Conservation (phyloP, 1,284 basidiomycete genomes). For the Trichosporon faecale region DNA sequence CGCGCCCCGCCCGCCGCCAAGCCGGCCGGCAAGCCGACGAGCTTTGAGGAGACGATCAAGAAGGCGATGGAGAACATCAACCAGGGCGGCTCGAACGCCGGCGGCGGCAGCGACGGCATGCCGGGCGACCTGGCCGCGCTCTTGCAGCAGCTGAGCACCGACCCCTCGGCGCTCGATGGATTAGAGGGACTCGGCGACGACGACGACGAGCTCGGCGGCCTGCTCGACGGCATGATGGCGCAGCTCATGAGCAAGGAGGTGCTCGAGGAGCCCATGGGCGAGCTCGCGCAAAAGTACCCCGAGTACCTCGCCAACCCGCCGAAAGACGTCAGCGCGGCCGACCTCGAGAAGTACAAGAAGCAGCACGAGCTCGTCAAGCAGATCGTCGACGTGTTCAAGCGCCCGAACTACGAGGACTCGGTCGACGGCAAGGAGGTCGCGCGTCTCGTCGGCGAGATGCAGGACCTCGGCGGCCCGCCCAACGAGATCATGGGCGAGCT, state of each 20-base stretch:
- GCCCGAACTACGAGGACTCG: slow-evolving; percentile 63
- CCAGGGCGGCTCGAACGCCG: slow-evolving; percentile 49
- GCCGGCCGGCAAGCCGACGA: slow-evolving; percentile 41
- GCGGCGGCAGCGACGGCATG: slow-evolving; percentile 32
- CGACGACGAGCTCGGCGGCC: slow-evolving; percentile 67
- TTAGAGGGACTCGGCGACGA: slow-evolving; percentile 47
- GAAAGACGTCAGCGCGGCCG: slow-evolving; percentile 60
- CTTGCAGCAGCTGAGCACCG: slow-evolving; percentile 48
- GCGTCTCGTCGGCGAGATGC: slow-evolving; percentile 44
- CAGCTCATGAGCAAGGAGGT: slow-evolving; percentile 93
- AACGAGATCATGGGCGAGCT: slow-evolving; percentile 86
- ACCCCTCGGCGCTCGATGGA: slow-evolving; percentile 57
- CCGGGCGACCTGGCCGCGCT: slow-evolving; percentile 36
- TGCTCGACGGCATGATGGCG: slow-evolving; percentile 88
- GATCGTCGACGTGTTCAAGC: slow-evolving; percentile 73
- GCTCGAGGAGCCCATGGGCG: slow-evolving; percentile 86
- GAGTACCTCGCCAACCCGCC: slow-evolving; percentile 63
- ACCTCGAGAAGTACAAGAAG: slow-evolving; percentile 65
- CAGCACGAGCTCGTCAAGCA: slow-evolving; percentile 65
- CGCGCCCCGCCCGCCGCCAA: neutral
- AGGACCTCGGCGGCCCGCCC: slow-evolving; percentile 74
- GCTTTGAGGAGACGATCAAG: slow-evolving; percentile 72
- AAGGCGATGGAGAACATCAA: slow-evolving; percentile 77
- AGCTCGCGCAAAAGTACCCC: slow-evolving; percentile 77
- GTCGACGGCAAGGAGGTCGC: slow-evolving; percentile 54